Evolutionary conservation across 1,139 yeast species (phyloP), one percentile per base, ranked within the genome.

Genomic region (Ogataea hybrid): DNA sequence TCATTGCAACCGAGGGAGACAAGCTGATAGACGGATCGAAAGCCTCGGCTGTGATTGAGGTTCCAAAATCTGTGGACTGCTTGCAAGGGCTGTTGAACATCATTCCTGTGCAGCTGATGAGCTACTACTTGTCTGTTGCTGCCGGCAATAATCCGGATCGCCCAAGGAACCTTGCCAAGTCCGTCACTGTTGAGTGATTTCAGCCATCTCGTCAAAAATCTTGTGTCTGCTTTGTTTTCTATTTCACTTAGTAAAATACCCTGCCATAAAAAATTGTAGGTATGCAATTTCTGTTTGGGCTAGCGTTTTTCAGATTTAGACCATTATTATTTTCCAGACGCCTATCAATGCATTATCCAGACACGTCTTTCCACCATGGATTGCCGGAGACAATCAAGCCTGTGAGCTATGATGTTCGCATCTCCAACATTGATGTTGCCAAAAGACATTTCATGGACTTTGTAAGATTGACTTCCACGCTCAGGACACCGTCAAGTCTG

Each of bases 141-240:
- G 85, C 92, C 64, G 97, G 97, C 32, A 84, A 87, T 58, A 96
- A 94, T 64, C 98, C 94, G 46, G 99, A 94, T 67, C 92, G 92
- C 80, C 99, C 99, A 56, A 84, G 98, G 70, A 94, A 94, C 71
- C 78, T 94, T 71, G 99, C 99, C 52, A 94, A 94, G 74, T 84
- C 96, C 35, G 98, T 94, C 46, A 94, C 99, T 41, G 98, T 94
- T 51, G 97, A 84, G 71, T 85, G 74, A 27, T 22, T 38, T 9
- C 11, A 17, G 15, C n/a, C 3, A 9, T 16, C 12, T 25, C 27
- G 4, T 4, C 35, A 11, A 33, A 14, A 16, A 30, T 14, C 23
- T 20, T 28, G 34, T 8, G 25, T 15, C 32, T 25, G 16, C 31
- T 28, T 8, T 32, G 30, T 23, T 32, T 25, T 31, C 28, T 28